phyloP scores from a whole-genome alignment of 1,139 yeast species.

The Kluyveromyces sp. region DNA sequence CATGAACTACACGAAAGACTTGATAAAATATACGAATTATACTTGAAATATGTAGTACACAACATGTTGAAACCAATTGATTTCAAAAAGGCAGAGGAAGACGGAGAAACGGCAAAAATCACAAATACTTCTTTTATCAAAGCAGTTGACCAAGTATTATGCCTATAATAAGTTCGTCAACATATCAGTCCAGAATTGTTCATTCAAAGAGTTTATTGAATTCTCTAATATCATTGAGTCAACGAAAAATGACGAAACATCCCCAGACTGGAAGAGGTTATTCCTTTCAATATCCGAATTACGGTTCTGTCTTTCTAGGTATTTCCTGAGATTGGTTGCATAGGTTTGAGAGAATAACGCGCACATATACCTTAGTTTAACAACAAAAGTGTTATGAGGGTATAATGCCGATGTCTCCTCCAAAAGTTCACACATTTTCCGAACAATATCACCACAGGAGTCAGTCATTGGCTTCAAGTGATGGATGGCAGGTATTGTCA shows the following conservation, averaged over 20 bases:
- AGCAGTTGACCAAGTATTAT: slow-evolving; percentile 23
- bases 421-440: slow-evolving; percentile 35
- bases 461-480: slow-evolving; percentile 43
- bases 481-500: slow-evolving; percentile 46
- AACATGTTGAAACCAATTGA: slow-evolving; percentile 36
- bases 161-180: slow-evolving; percentile 15
- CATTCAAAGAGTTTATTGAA: slow-evolving; percentile 21
- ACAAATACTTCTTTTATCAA: slow-evolving; percentile 23
- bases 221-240: slow-evolving; percentile 6
- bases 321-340: slow-evolving; percentile 40
- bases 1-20: slow-evolving; percentile 56
- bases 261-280: not conserved
- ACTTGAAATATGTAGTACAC: slow-evolving; percentile 59
- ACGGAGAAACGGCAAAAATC: slow-evolving; percentile 17
- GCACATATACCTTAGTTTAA: slow-evolving; percentile 47
- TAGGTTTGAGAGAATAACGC: slow-evolving; percentile 55
- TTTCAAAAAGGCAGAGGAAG: slow-evolving; percentile 21
- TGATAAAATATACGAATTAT: slow-evolving; percentile 61
- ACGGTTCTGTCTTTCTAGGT: slow-evolving; percentile 2
- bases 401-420: slow-evolving; percentile 25
- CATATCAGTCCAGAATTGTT: slow-evolving; percentile 28
- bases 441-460: slow-evolving; percentile 40
- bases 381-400: slow-evolving; percentile 44
- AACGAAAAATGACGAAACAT: slow-evolving; percentile 3
- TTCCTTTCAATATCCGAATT: not conserved